Conservation (phyloP, 306 rosid genomes). For the Biancaea sappan region DNA sequence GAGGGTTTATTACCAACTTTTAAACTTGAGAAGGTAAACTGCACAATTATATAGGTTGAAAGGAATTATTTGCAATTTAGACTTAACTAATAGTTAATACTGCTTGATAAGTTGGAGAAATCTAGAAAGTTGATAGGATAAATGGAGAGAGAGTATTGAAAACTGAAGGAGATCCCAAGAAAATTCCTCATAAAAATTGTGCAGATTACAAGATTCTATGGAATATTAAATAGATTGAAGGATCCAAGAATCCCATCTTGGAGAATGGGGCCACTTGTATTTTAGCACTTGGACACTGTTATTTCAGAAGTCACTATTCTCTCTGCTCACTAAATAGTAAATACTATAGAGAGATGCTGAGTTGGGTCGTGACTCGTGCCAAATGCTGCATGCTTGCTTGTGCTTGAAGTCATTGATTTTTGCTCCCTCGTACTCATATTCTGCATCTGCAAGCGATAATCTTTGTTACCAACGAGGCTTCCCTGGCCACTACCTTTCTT, state of each 20-base stretch:
- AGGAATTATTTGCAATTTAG: too few relatives aligned
- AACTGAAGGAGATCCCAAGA: slow-evolving; percentile 36
- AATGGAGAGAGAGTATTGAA: slow-evolving; percentile 23
- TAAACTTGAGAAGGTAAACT: too few relatives aligned
- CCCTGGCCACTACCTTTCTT: slow-evolving; percentile 14
- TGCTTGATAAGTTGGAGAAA: slow-evolving; percentile 23
- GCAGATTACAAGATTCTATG: not conserved
- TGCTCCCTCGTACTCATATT: slow-evolving; percentile 11
- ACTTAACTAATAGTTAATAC: not conserved
- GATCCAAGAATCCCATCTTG: slow-evolving; percentile 39
- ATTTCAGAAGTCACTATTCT: not conserved
- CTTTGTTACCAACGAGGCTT: slow-evolving; percentile 30
- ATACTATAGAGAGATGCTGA: not conserved
- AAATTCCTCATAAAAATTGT: slow-evolving; percentile 6
- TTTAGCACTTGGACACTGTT: not conserved
- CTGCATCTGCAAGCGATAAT: slow-evolving; percentile 28
- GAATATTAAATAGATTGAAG: slow-evolving; percentile 17
- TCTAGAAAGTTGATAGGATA: slow-evolving; percentile 19
- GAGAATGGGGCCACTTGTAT: slow-evolving; percentile 17
- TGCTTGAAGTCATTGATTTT: slow-evolving; percentile 32
- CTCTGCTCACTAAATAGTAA: too few relatives aligned
- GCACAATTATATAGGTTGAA: too few relatives aligned
- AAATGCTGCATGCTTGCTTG: too few relatives aligned
- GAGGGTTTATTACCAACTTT: too few relatives aligned
- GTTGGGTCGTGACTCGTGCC: not conserved